Evolutionary conservation across 768 basidiomycete genomes (phyloP), one percentile per base, ranked within the genome.

Genomic region (Lentinula guzmanii): DNA sequence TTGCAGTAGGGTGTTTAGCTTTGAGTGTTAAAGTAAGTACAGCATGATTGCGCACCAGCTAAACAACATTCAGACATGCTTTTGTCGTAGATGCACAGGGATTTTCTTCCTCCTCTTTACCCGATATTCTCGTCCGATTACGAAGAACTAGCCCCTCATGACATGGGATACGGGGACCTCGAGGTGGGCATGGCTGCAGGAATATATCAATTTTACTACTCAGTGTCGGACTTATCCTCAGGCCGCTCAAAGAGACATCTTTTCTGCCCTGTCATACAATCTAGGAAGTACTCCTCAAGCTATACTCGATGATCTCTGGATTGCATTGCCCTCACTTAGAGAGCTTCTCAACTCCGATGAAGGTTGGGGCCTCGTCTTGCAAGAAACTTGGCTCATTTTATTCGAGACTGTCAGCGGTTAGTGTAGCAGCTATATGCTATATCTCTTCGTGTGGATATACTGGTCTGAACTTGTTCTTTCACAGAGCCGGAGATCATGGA

Each of bases 241-340:
- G 86, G 72, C 70, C 48, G 78, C 83, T 3, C 86, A 89, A 62
- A 79, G 83, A 16, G 83, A 86, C 51, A 68, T 88, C 34, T 70
- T 89, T 15, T 68, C 68, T 0, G 73, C 79, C 0, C 72, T 87
- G 37, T 67, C 70, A 11, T 87, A 79, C 69, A 67, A 70, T 21
- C 69, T 89, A 2, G 83, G 84, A 0, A 78, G 75, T 39, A 78
- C 77, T 7, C 85, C 83, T 13, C 84, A 85, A 37, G 79, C 79
- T 0, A 68, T 86, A 24, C 64, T 89, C 62, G 80, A 84, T 58
- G 85, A 89, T 62, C 65, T 89, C 1, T 86, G 84, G 84, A 61
- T 68, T 33, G 82, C 83, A 6, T 72, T 85, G 5, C 82, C 86
- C 0, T 77, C 79, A 0, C 72, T 89, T 15, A 80, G 79, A 2